A percentile compares a stretch with the other conserved stretches of the same genome.
Evolutionary conservation across 306 rosid species (phyloP).

Genomic region (Vigna unguiculata): DNA sequence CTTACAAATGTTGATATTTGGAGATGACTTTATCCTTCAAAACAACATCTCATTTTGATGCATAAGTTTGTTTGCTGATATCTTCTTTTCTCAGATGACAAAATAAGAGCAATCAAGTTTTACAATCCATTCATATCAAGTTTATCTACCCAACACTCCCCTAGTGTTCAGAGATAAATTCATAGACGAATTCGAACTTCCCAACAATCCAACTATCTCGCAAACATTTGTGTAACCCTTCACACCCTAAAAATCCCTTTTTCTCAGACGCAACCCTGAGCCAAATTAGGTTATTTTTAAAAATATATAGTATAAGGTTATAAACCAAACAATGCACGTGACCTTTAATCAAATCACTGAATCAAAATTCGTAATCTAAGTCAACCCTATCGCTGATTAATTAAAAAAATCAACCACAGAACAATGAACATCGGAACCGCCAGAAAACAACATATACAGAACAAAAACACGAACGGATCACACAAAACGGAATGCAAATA

Average conservation of each 20-base stretch:
- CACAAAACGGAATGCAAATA: neutral
- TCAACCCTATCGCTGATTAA: neutral
- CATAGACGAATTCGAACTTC: constrained; percentile 8
- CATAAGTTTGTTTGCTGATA: neutral
- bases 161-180: neutral
- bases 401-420: neutral
- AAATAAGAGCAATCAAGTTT: neutral
- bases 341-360: constrained; percentile 19
- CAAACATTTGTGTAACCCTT: neutral
- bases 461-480: neutral
- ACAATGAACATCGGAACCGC: constrained; percentile 21
- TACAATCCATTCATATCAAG: constrained; percentile 10
- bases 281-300: neutral
- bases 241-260: neutral
- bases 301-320: neutral
- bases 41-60: neutral
- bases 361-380: neutral
- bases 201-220: constrained; percentile 1
- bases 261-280: neutral
- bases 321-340: neutral
- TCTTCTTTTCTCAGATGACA: neutral
- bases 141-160: neutral
- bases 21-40: constrained; percentile 9
- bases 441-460: constrained; percentile 6
- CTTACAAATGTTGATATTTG: neutral